These are phyloP conservation scores for Hypoxylon fragiforme DNA, from an alignment of 495 filamentous ascomycete genomes.

Conservation along the genomic window DNA sequence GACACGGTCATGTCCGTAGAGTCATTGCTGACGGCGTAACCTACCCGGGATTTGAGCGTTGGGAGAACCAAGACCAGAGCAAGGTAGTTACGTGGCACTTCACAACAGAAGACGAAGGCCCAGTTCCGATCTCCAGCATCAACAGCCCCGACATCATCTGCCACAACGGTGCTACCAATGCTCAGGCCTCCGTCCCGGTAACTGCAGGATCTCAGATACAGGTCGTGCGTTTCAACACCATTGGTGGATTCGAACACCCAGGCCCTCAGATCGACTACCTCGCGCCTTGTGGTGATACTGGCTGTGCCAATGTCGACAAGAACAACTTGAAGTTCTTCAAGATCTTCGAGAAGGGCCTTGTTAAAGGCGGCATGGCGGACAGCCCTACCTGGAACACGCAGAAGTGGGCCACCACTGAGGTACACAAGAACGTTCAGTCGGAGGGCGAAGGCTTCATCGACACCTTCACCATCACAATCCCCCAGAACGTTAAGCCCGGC, in stretches of 20 bases:
- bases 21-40: constrained; percentile 56
- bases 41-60: constrained; percentile 43
- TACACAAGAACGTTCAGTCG: constrained; percentile 23
- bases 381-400: constrained; percentile 24
- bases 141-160: constrained; percentile 45
- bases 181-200: constrained; percentile 34
- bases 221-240: constrained; percentile 41
- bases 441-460: constrained; percentile 60
- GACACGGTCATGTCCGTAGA: constrained; percentile 58
- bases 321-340: constrained; percentile 70
- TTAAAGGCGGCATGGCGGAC: constrained; percentile 52
- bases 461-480: constrained; percentile 68
- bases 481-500: constrained; percentile 58
- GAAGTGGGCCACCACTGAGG: constrained; percentile 60
- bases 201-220: constrained; percentile 40
- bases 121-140: constrained; percentile 47
- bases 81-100: constrained; percentile 52
- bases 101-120: constrained; percentile 55
- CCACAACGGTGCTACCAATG: constrained; percentile 43
- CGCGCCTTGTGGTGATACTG: constrained; percentile 67
- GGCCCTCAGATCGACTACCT: constrained; percentile 62
- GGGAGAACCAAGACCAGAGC: constrained; percentile 42
- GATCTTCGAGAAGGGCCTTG: constrained; percentile 63
- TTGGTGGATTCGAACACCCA: constrained; percentile 49
- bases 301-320: constrained; percentile 71